phyloP scores from a whole-genome alignment of 495 filamentous ascomycete species.

The Paragyromitra xinjiangensis region DNA sequence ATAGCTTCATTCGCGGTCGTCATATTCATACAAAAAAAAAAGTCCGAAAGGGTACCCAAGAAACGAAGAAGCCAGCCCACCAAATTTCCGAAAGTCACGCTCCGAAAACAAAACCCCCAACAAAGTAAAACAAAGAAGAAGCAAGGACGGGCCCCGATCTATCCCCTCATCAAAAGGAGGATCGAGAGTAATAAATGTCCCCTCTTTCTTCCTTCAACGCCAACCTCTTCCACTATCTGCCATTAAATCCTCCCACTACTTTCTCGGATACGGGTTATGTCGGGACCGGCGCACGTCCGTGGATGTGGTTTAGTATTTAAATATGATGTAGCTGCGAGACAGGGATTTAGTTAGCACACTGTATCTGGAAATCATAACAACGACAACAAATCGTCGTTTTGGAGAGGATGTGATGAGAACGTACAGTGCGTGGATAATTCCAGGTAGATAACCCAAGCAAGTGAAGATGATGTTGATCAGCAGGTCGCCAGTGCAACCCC shows the following conservation, averaged over 20 bases:
- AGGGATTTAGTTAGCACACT: neutral
- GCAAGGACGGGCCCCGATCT: neutral
- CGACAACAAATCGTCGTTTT: neutral
- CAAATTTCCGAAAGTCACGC: constrained; percentile 36
- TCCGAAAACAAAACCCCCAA: constrained; percentile 35
- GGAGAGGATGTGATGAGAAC: neutral
- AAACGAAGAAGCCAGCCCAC: constrained; percentile 27
- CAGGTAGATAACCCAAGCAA: constrained; percentile 81
- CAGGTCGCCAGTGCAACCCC: constrained; percentile 51
- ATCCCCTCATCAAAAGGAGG: neutral
- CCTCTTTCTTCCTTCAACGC: neutral
- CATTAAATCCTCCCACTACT: constrained; percentile 22
- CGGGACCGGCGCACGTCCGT: neutral
- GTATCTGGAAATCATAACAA: neutral
- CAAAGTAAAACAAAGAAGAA: constrained; percentile 15
- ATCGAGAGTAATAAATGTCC: neutral
- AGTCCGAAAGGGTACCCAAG: constrained; percentile 8
- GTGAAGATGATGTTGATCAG: constrained; percentile 87
- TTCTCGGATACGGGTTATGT: constrained; percentile 12
- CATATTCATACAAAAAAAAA: constrained; percentile 43
- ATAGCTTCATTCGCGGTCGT: constrained; percentile 27
- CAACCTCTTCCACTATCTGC: constrained; percentile 1
- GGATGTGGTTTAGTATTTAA: constrained; percentile 50
- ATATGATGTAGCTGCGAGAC: constrained; percentile 54
- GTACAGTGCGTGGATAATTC: constrained; percentile 60